A percentile compares a stretch with the other conserved stretches of the same genome.
phyloP scores from a whole-genome alignment of 805 yeast species.

The Myxozyma geophila region DNA sequence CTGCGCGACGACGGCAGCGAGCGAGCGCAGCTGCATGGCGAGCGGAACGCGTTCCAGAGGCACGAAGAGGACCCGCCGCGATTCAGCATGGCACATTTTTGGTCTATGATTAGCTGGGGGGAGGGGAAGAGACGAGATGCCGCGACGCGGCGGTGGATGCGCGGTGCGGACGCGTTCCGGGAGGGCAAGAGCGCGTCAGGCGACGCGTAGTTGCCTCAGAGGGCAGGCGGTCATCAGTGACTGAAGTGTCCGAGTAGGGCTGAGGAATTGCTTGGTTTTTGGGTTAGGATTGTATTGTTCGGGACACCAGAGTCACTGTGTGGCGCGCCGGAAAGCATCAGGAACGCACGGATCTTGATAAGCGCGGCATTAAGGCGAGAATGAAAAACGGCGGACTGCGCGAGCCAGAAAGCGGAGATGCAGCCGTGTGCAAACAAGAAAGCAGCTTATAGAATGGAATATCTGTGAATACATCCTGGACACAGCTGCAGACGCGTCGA shows the following conservation, averaged over 20 bases:
- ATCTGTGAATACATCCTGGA: too few relatives aligned
- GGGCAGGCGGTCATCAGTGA: neutral
- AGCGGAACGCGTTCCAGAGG: conserved; percentile 55
- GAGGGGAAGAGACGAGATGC: conserved; percentile 55
- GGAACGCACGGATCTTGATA: too few relatives aligned
- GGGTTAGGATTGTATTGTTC: too few relatives aligned
- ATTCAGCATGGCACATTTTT: conserved; percentile 57
- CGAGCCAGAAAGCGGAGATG: too few relatives aligned
- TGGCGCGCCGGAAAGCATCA: too few relatives aligned
- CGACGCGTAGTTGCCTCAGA: neutral
- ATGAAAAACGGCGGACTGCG: too few relatives aligned
- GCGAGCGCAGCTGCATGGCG: conserved; percentile 54
- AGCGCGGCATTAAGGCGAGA: too few relatives aligned
- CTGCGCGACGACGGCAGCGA: conserved; percentile 26
- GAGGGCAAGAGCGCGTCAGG: neutral
- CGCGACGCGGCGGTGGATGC: conserved; percentile 62
- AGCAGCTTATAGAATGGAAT: too few relatives aligned
- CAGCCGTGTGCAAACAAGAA: too few relatives aligned
- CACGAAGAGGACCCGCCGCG: conserved; percentile 47
- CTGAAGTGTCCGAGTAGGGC: neutral
- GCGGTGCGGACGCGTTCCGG: conserved; percentile 42
- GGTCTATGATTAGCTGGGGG: conserved; percentile 72
- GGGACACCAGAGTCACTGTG: too few relatives aligned
- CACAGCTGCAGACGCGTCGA: too few relatives aligned
- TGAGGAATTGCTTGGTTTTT: neutral